Evolutionary conservation across 345 rosid genomes (phyloP), one percentile per base, ranked within the genome.

Genomic region (Citrus hindsii): DNA sequence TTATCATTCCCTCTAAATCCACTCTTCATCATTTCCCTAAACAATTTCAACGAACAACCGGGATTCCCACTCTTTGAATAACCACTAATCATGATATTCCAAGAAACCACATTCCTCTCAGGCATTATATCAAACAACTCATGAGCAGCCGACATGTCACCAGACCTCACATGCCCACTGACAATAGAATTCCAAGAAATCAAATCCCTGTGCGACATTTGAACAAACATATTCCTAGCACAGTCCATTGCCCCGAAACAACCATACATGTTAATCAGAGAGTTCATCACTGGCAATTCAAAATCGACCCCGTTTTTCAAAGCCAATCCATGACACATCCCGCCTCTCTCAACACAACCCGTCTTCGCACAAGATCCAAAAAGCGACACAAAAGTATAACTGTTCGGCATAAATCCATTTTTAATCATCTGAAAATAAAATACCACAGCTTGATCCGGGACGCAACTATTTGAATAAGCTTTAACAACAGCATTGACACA

Each of bases 1-100:
- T 70, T 79, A 80, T 78, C 79, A 6, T 84, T 88, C 25, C 87
- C 89, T 66, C 16, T 75, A 5, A 88, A 70, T 38, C 93, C 90
- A 61, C 38, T 27, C 77, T 69, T 35, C 25, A 65, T 75, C 93
- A 93, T 91, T 73, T 80, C 77, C 84, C 94, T 89, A 69, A 89
- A 93, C 32, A 93, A 75, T 66, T 89, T 86, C 83, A 89, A 80
- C 12, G 89, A 83, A 60, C 78, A 83, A 66, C 94, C 92, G 0
- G 92, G 92, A 67, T 80, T 88, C 21, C 88, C 88, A 6, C 80
- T 89, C 77, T 68, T 80, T 76, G 85, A 67, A 83, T 87, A 89
- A 56, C 90, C 94, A 4, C 55, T 16, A 51, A 93, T 86, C 95
- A 93, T 83, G 60, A 84, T 82, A 80, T 91, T 93, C 92, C 93